These are phyloP conservation scores for Aschersonia sp. DNA, from an alignment of 2,329 filamentous ascomycete genomes.

Conservation along the genomic window DNA sequence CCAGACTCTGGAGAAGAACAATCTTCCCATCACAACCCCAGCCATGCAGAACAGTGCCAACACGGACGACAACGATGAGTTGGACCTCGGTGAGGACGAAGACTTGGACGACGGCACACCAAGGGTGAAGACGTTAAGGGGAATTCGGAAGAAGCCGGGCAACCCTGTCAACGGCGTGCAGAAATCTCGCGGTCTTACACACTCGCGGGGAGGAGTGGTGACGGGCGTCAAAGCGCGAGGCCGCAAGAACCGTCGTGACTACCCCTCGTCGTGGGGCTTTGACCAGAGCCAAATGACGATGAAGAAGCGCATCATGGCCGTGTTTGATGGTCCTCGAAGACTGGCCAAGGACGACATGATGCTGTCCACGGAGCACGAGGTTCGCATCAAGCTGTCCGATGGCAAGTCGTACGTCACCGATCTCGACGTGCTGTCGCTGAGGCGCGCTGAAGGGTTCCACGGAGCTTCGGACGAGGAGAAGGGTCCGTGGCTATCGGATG, in stretches of 20 bases:
- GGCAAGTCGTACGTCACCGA: constrained; percentile 78
- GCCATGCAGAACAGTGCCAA: constrained; percentile 20
- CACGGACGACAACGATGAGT: constrained; percentile 39
- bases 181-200: constrained; percentile 61
- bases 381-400: constrained; percentile 67
- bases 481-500: constrained; percentile 68
- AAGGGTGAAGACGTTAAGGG: constrained; percentile 27
- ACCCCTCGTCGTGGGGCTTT: constrained; percentile 88
- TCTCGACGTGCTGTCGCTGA: constrained; percentile 79
- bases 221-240: constrained; percentile 44
- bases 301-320: constrained; percentile 91
- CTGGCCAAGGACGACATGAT: constrained; percentile 99
- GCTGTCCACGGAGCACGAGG: constrained; percentile 89
- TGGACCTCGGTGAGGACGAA: constrained; percentile 39
- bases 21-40: constrained; percentile 33
- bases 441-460: constrained; percentile 73
- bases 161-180: constrained; percentile 43
- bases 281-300: constrained; percentile 90
- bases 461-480: constrained; percentile 74
- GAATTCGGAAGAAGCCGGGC: constrained; percentile 36
- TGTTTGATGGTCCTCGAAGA: constrained; percentile 77
- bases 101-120: constrained; percentile 23
- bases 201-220: constrained; percentile 60
- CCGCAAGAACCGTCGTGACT: constrained; percentile 86
- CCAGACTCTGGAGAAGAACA: constrained; percentile 50